A percentile compares a stretch with the other conserved stretches of the same genome.
Conservation (phyloP, 495 filamentous ascomycete species). For the Penicillium cosmopolitanum region DNA sequence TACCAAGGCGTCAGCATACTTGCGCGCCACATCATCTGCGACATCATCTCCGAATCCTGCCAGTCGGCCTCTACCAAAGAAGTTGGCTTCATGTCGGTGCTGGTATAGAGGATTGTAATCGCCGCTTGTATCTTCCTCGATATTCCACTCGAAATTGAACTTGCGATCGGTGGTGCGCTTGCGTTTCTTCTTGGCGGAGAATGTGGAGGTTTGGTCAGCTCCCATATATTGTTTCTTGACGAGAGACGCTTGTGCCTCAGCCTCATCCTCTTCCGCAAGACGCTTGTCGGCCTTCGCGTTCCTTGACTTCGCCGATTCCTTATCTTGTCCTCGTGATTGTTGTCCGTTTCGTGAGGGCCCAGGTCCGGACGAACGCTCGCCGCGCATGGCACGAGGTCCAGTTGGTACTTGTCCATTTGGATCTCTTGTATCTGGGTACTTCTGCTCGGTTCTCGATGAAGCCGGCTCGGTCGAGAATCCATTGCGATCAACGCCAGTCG, state of each 20-base stretch:
- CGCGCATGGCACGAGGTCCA: conserved; percentile 76
- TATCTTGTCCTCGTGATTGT: conserved; percentile 54
- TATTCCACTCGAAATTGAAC: conserved; percentile 99
- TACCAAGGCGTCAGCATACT: conserved; percentile 78
- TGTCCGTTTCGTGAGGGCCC: conserved; percentile 32
- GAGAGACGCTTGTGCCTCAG: conserved; percentile 68
- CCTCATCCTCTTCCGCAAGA: conserved; percentile 63
- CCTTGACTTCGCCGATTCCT: conserved; percentile 52
- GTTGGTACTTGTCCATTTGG: conserved; percentile 60
- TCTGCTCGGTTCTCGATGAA: neutral
- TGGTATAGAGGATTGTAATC: conserved; percentile 92
- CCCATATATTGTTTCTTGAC: conserved; percentile 92
- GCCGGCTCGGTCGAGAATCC: conserved; percentile 12
- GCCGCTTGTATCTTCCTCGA: conserved; percentile 89
- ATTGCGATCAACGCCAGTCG: conserved; percentile 39
- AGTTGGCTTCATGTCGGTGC: conserved; percentile 68
- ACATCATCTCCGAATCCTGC: conserved; percentile 84
- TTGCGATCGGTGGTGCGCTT: conserved; percentile 92
- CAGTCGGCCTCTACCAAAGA: conserved; percentile 79
- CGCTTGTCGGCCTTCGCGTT: conserved; percentile 57
- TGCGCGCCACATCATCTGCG: conserved; percentile 66
- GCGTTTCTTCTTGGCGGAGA: conserved; percentile 96
- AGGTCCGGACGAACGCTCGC: conserved; percentile 27
- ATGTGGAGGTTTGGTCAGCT: conserved; percentile 81
- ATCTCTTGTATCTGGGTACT: conserved; percentile 17